These are phyloP conservation scores for Sphaerulina vaccinii DNA, from an alignment of 2,329 filamentous ascomycete genomes.

Conservation along the genomic window DNA sequence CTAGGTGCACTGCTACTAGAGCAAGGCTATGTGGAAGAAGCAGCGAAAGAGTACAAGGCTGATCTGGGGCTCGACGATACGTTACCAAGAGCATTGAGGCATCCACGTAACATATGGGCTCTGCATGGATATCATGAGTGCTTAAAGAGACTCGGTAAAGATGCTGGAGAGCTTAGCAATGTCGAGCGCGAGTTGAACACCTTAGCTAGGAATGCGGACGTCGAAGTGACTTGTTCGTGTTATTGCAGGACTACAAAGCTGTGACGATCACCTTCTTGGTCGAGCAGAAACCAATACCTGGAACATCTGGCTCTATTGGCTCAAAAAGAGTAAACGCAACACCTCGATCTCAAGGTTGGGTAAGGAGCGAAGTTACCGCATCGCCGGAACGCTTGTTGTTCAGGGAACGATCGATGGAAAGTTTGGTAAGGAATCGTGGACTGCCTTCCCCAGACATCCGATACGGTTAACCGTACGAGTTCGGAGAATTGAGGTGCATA, in stretches of 20 bases:
- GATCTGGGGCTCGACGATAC: slow-evolving; percentile 48
- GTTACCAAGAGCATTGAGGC: slow-evolving; percentile 62
- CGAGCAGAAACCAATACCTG: too few relatives aligned
- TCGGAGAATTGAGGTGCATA: too few relatives aligned
- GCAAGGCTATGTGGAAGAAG: slow-evolving; percentile 50
- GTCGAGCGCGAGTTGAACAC: slow-evolving; percentile 52
- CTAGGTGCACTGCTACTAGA: slow-evolving; percentile 67
- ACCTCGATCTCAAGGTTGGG: too few relatives aligned
- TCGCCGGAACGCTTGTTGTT: too few relatives aligned
- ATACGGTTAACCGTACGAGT: too few relatives aligned
- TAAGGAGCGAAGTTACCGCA: too few relatives aligned
- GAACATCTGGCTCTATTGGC: too few relatives aligned
- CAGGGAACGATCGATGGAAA: too few relatives aligned
- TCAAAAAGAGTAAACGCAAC: too few relatives aligned
- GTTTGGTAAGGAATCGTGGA: too few relatives aligned
- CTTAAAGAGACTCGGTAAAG: slow-evolving; percentile 50
- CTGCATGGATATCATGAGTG: slow-evolving; percentile 73
- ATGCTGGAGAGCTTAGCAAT: slow-evolving; percentile 48
- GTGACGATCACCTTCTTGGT: neutral
- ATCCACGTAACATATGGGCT: slow-evolving; percentile 74
- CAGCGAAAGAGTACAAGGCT: slow-evolving; percentile 39
- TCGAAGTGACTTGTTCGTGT: slow-evolving; percentile 58
- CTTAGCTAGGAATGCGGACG: slow-evolving; percentile 59
- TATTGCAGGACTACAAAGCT: slow-evolving; percentile 46
- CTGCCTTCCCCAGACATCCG: too few relatives aligned